Evolutionary conservation across 2,329 filamentous ascomycete genomes (phyloP).

Genomic region (Periconia sp.): DNA sequence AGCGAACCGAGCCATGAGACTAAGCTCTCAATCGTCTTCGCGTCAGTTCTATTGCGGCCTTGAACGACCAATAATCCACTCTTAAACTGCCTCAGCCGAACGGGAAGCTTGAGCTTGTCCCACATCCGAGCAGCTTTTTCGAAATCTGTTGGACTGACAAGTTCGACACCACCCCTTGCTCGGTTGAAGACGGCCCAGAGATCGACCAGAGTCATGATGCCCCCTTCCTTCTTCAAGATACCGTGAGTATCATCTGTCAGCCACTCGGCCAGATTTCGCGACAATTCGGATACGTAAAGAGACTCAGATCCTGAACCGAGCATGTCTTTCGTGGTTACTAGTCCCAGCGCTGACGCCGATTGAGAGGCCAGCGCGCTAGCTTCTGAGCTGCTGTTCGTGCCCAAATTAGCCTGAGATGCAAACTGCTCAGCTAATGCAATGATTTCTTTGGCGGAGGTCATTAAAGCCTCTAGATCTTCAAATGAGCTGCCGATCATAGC

Average conservation of each 20-base stretch:
- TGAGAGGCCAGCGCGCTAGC: constrained; percentile 76
- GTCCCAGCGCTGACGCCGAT: constrained; percentile 78
- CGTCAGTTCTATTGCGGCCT: constrained; percentile 82
- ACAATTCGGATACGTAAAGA: constrained; percentile 74
- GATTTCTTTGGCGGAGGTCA: constrained; percentile 96
- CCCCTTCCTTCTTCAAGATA: constrained; percentile 39
- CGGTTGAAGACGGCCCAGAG: constrained; percentile 76
- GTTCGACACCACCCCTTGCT: constrained; percentile 86
- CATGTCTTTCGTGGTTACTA: constrained; percentile 95
- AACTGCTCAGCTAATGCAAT: constrained; percentile 90
- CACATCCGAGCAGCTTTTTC: constrained; percentile 86
- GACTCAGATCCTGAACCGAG: constrained; percentile 75
- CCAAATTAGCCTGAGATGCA: constrained; percentile 64
- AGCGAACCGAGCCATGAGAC: constrained; percentile 76
- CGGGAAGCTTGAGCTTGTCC: constrained; percentile 82
- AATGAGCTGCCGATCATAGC: constrained; percentile 90
- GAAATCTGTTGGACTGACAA: constrained; percentile 89
- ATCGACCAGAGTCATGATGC: constrained; percentile 44
- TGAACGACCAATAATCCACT: constrained; percentile 95
- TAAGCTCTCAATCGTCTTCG: constrained; percentile 79
- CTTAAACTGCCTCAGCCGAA: constrained; percentile 85
- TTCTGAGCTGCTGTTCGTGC: constrained; percentile 63
- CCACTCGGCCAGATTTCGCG: constrained; percentile 43
- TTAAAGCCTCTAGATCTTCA: constrained; percentile 92
- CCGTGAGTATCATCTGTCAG: constrained; percentile 42